Percentiles rank a stretch among this genome's conserved stretches.
These are phyloP conservation scores for Grigorovia humatica DNA, from an alignment of 805 yeast species.

Conservation along the genomic window DNA sequence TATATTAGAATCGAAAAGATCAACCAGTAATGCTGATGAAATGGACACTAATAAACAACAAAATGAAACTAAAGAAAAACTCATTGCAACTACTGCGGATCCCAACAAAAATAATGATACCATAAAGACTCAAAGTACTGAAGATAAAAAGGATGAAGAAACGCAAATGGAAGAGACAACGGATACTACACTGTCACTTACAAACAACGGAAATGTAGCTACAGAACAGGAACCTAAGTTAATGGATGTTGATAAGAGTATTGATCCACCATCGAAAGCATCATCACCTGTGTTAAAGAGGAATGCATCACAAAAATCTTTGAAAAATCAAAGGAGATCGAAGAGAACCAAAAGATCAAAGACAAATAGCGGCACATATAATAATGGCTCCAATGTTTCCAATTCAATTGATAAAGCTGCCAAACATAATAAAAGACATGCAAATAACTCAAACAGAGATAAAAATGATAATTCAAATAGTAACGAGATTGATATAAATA, in stretches of 20 bases:
- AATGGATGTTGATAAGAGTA: neutral
- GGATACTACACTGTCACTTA: neutral
- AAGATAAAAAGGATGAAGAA: neutral
- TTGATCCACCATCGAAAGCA: neutral
- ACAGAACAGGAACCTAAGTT: neutral
- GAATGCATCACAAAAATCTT: neutral
- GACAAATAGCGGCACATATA: constrained; percentile 1
- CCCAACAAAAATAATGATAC: neutral
- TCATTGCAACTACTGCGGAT: neutral
- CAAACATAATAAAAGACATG: neutral
- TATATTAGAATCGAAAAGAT: constrained; percentile 32
- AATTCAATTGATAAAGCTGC: constrained; percentile 2
- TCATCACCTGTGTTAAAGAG: neutral
- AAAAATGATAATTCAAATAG: constrained; percentile 10
- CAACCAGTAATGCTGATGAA: constrained; percentile 20
- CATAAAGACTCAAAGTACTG: neutral
- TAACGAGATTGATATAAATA: constrained; percentile 42
- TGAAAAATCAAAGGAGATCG: constrained; percentile 7
- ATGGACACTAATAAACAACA: constrained; percentile 3
- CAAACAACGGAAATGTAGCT: neutral
- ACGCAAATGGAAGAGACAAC: neutral
- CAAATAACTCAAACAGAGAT: constrained; percentile 3
- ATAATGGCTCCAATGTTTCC: neutral
- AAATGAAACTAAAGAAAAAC: too few species aligned
- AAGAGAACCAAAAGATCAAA: constrained; percentile 8